Evolutionary conservation across 768 basidiomycete genomes (phyloP), one percentile per base, ranked within the genome.

Genomic region (Suillus sp.): DNA sequence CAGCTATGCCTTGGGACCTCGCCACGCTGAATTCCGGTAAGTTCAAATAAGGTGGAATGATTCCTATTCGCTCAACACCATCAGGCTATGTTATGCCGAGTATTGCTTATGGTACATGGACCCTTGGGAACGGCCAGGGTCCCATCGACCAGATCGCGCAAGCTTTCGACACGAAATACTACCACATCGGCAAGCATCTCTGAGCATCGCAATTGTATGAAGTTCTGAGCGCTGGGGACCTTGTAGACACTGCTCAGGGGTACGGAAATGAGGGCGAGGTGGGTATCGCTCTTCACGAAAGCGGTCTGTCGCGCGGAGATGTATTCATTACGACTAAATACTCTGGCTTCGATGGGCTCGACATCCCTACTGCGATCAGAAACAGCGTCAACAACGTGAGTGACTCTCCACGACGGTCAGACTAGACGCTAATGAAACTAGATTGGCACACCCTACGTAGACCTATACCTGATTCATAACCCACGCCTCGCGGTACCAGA

Each of bases 281-380:
- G 6, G 63, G 71, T 25, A 53, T 47, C 32, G 65, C 69, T 70
- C 10, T 68, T 73, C 78, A 77, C 22, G 83, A 88, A 66, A 87
- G 83, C 64, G 86, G 87, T 1, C 78, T 87, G 5, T 68, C 78
- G 42, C 81, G 88, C n/a, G 62, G 77, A 16, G 84, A 88, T 1
- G 66, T 90, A 30, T 90, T 80, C 72, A 81, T 91, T 66, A 90
- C 87, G 3, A 89, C 88, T 35, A 89, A 89, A 68, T 88, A 81
- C 68, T 85, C 86, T 16, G 85, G 84, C 1, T 59, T 74, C 59
- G 70, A 81, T 59, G 83, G 81, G 2, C 72, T 85, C 60, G 82
- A 83, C 64, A 83, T 87, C 37, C 78, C 78, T 62, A 83, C 81
- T 1, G 86, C 85, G 14, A 84, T 88, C 50, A 70, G 79, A 34